Evolutionary conservation across 441 rosid genomes (phyloP).

Genomic region (Arabidopsis hybrid): DNA sequence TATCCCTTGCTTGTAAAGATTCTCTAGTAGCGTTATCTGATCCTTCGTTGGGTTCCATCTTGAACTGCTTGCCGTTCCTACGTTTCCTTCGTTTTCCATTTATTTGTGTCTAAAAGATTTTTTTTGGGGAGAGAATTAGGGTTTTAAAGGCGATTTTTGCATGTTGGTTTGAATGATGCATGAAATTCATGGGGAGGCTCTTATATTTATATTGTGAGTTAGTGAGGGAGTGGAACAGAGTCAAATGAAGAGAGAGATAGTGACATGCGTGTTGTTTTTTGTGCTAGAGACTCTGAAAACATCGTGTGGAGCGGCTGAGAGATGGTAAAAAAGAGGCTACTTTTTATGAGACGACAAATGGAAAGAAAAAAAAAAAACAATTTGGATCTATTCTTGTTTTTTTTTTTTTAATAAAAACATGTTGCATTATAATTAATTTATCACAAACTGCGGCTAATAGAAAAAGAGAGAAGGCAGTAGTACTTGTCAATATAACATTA

Average conservation of each 20-base stretch:
- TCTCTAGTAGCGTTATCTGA: slow-evolving; percentile 79
- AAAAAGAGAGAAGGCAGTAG: not conserved
- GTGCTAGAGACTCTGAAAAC: slow-evolving; percentile 94
- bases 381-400: slow-evolving; percentile 26
- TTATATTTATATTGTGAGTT: slow-evolving; percentile 31
- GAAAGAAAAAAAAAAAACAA: not conserved
- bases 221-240: slow-evolving; percentile 35
- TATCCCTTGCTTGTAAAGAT: slow-evolving; percentile 73
- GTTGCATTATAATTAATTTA: not conserved
- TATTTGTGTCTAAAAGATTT: not conserved
- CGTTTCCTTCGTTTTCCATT: slow-evolving; percentile 45
- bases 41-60: slow-evolving; percentile 97
- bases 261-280: slow-evolving; percentile 95
- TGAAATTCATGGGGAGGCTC: slow-evolving; percentile 28
- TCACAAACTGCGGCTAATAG: not conserved
- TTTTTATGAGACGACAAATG: slow-evolving; percentile 37
- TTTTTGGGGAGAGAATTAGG: slow-evolving; percentile 14
- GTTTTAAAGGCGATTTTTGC: slow-evolving; percentile 22
- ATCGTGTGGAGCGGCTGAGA: slow-evolving; percentile 78
- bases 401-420: not conserved
- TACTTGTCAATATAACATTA: not conserved
- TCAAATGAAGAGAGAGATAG: slow-evolving; percentile 41
- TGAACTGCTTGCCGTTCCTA: slow-evolving; percentile 48
- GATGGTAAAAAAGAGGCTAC: slow-evolving; percentile 39
- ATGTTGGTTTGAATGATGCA: slow-evolving; percentile 36